A percentile compares a stretch with the other conserved stretches of the same genome.
These are phyloP conservation scores for Kalaharituber pfeilii DNA, from an alignment of 2,329 filamentous ascomycete genomes.

Conservation along the genomic window DNA sequence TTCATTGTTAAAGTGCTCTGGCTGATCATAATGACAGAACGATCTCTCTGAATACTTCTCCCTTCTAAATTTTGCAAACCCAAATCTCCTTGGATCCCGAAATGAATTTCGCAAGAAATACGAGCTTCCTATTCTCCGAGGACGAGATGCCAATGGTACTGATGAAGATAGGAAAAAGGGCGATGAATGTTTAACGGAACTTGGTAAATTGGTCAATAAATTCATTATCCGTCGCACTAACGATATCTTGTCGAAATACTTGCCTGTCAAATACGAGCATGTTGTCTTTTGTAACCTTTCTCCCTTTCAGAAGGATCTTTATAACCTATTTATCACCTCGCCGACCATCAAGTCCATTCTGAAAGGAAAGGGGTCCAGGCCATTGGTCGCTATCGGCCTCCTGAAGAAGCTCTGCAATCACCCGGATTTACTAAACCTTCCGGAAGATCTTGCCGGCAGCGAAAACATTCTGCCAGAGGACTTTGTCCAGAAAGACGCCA, in stretches of 20 bases:
- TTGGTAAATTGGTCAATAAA: slow-evolving; percentile 79
- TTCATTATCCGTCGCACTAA: slow-evolving; percentile 97
- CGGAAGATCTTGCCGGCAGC: slow-evolving; percentile 69
- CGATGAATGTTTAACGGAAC: slow-evolving; percentile 62
- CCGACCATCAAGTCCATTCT: slow-evolving; percentile 86
- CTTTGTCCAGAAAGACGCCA: slow-evolving; percentile 70
- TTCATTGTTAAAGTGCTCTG: not conserved
- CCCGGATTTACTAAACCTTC: slow-evolving; percentile 72
- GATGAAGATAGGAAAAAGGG: slow-evolving; percentile 68
- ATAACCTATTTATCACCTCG: slow-evolving; percentile 93
- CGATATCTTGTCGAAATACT: slow-evolving; percentile 92
- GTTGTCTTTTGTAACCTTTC: slow-evolving; percentile 95
- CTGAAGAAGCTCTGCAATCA: slow-evolving; percentile 98
- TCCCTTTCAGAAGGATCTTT: slow-evolving; percentile 79
- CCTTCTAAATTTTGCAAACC: slow-evolving; percentile 90
- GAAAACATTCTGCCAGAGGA: slow-evolving; percentile 69
- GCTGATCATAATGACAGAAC: slow-evolving; percentile 35
- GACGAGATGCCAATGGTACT: slow-evolving; percentile 75
- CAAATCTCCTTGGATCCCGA: slow-evolving; percentile 71
- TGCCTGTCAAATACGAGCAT: slow-evolving; percentile 97
- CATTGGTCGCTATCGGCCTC: slow-evolving; percentile 87
- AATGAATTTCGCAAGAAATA: slow-evolving; percentile 86
- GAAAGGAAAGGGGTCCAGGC: slow-evolving; percentile 85
- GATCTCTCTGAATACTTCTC: slow-evolving; percentile 97
- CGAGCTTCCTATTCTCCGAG: slow-evolving; percentile 78